phyloP scores from a whole-genome alignment of 2,329 filamentous ascomycete genomes.

The Scolecobasidium constrictum region DNA sequence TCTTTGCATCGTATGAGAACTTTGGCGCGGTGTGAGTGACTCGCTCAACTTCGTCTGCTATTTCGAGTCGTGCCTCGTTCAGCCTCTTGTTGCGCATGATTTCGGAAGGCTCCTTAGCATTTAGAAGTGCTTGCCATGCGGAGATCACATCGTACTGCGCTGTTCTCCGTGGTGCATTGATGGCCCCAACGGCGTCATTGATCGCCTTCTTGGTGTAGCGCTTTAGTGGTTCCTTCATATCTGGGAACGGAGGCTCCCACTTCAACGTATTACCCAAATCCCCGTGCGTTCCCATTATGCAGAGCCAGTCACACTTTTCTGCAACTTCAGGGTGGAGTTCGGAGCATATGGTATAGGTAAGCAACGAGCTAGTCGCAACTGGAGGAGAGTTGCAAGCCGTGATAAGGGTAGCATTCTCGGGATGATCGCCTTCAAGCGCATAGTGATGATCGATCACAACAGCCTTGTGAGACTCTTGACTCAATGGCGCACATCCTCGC shows the following conservation, averaged over 20 bases:
- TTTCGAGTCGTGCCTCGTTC: conserved; percentile 44
- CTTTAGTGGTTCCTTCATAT: conserved; percentile 52
- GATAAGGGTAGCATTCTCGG: conserved; percentile 42
- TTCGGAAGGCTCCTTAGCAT: conserved; percentile 39
- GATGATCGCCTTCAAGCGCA: conserved; percentile 45
- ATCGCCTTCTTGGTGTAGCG: conserved; percentile 49
- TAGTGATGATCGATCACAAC: conserved; percentile 58
- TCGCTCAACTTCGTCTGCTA: conserved; percentile 49
- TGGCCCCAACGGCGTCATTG: conserved; percentile 50
- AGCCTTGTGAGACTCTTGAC: conserved; percentile 38
- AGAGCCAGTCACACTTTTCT: conserved; percentile 47
- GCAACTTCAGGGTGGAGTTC: conserved; percentile 42
- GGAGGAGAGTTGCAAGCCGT: conserved; percentile 55
- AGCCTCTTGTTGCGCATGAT: conserved; percentile 41
- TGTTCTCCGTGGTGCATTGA: conserved; percentile 56
- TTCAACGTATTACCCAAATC: conserved; percentile 55
- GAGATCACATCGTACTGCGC: conserved; percentile 47
- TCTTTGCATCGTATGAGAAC: conserved; percentile 50
- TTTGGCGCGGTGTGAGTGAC: conserved; percentile 52
- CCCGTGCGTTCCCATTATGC: conserved; percentile 54
- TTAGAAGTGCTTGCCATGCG: conserved; percentile 49
- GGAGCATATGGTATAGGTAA: conserved; percentile 54
- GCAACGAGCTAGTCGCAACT: conserved; percentile 51
- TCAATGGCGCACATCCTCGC: conserved; percentile 41
- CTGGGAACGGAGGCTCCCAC: conserved; percentile 56